These are phyloP conservation scores for Schwanniomyces pseudopolymorphus DNA, from an alignment of 805 yeast species.

Conservation along the genomic window DNA sequence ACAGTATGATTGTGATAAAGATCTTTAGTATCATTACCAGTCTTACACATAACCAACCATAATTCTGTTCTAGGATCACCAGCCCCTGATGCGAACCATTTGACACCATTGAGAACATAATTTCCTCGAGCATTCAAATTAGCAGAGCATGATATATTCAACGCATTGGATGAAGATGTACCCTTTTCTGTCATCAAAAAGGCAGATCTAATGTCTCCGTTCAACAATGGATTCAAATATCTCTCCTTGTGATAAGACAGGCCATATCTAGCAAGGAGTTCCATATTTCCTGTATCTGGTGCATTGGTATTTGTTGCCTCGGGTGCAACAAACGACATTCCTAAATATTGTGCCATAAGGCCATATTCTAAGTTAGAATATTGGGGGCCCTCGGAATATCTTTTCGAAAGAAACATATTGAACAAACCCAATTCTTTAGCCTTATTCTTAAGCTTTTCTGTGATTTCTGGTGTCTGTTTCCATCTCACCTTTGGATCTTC, in stretches of 20 bases:
- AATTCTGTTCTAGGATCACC: conserved; percentile 62
- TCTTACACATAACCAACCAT: conserved; percentile 55
- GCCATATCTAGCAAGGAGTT: conserved; percentile 45
- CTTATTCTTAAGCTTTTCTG: conserved; percentile 51
- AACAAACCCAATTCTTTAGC: conserved; percentile 56
- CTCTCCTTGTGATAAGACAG: conserved; percentile 33
- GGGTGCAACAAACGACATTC: conserved; percentile 53
- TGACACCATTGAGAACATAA: conserved; percentile 56
- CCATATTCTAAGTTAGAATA: conserved; percentile 64
- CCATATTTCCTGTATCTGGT: conserved; percentile 69
- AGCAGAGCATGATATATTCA: conserved; percentile 53
- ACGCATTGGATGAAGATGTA: conserved; percentile 59
- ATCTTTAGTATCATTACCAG: conserved; percentile 24
- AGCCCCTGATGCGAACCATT: conserved; percentile 73
- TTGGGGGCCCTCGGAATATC: conserved; percentile 53
- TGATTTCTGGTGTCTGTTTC: conserved; percentile 45
- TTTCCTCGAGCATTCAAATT: conserved; percentile 36
- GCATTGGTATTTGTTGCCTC: conserved; percentile 61
- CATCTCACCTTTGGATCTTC: conserved; percentile 45
- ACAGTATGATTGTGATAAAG: conserved; percentile 57
- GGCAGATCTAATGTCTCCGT: conserved; percentile 58
- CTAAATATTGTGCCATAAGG: conserved; percentile 62
- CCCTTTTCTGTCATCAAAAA: conserved; percentile 67
- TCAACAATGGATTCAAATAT: conserved; percentile 53
- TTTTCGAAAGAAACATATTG: conserved; percentile 57